A percentile compares a stretch with the other conserved stretches of the same genome.
phyloP scores from a whole-genome alignment of 805 yeast genomes.

The Candida vaughaniae region DNA sequence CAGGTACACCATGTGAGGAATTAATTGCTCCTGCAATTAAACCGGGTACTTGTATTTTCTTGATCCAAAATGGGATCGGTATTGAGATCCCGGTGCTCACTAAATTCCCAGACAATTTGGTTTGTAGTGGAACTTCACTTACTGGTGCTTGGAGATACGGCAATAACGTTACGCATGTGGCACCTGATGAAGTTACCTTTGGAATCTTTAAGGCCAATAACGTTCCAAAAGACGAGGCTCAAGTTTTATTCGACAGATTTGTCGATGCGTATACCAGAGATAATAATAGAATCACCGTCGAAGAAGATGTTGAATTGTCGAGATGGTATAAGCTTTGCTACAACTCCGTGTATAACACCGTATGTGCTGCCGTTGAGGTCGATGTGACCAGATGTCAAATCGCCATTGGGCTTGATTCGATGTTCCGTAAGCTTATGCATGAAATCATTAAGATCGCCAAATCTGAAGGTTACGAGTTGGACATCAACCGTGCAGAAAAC shows the following conservation, averaged over 20 bases:
- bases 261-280: slow-evolving; percentile 28
- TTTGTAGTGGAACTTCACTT: slow-evolving; percentile 36
- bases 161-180: slow-evolving; percentile 20
- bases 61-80: slow-evolving; percentile 41
- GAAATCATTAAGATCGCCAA: slow-evolving; percentile 67
- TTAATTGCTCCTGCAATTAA: slow-evolving; percentile 37
- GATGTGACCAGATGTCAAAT: slow-evolving; percentile 40
- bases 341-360: slow-evolving; percentile 36
- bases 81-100: slow-evolving; percentile 33
- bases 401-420: slow-evolving; percentile 25
- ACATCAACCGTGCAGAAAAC: slow-evolving; percentile 45
- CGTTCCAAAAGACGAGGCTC: slow-evolving; percentile 9
- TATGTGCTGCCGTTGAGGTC: slow-evolving; percentile 30
- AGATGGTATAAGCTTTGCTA: slow-evolving; percentile 42
- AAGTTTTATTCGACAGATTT: slow-evolving; percentile 19
- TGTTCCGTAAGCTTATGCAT: slow-evolving; percentile 58
- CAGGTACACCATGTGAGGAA: slow-evolving; percentile 38
- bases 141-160: slow-evolving; percentile 33
- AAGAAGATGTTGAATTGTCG: slow-evolving; percentile 27
- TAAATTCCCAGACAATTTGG: slow-evolving; percentile 31
- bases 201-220: slow-evolving; percentile 22
- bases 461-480: slow-evolving; percentile 61
- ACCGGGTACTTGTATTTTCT: slow-evolving; percentile 28
- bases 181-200: slow-evolving; percentile 20
- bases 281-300: slow-evolving; percentile 21